Evolutionary conservation across 1,139 yeast species (phyloP).

Genomic region (Blastobotrys elegans): DNA sequence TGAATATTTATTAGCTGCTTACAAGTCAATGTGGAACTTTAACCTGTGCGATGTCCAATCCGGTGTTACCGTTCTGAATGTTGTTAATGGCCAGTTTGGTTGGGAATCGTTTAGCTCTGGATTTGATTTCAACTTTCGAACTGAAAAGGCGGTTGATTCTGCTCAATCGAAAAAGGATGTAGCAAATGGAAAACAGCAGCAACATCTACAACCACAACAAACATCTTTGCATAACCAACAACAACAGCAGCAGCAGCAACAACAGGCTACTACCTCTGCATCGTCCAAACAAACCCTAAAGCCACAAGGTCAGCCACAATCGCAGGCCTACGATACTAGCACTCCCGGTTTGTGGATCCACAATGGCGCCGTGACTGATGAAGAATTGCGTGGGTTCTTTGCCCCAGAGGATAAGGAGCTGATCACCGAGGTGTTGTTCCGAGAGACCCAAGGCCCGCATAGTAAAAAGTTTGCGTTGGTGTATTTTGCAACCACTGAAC

Average conservation of each 20-base stretch:
- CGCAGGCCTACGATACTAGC: background rate
- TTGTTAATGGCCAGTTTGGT: conserved; percentile 41
- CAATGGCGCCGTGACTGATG: conserved; percentile 34
- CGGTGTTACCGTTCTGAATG: conserved; percentile 41
- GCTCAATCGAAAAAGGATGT: conserved; percentile 8
- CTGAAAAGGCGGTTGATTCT: conserved; percentile 13
- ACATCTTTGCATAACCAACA: background rate
- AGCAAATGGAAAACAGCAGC: background rate
- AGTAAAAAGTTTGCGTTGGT: conserved; percentile 36
- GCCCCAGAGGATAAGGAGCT: conserved; percentile 31
- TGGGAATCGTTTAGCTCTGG: conserved; percentile 45
- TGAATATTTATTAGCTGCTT: conserved; percentile 57
- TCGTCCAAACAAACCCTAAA: conserved; percentile 1
- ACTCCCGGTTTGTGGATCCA: conserved; percentile 39
- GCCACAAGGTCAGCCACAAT: background rate
- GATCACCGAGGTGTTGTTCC: conserved; percentile 32
- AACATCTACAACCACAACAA: background rate
- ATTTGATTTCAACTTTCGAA: conserved; percentile 46
- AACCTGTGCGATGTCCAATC: conserved; percentile 59
- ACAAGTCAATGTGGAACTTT: conserved; percentile 73
- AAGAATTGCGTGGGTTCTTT: conserved; percentile 32
- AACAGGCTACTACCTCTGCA: background rate
- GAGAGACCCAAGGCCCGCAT: conserved; percentile 24
- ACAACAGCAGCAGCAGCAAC: background rate
- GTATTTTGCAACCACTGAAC: conserved; percentile 34